Percentiles rank a stretch among this genome's conserved stretches.
phyloP scores from a whole-genome alignment of 1,139 yeast genomes.

The Hanseniaspora gamundiae region DNA sequence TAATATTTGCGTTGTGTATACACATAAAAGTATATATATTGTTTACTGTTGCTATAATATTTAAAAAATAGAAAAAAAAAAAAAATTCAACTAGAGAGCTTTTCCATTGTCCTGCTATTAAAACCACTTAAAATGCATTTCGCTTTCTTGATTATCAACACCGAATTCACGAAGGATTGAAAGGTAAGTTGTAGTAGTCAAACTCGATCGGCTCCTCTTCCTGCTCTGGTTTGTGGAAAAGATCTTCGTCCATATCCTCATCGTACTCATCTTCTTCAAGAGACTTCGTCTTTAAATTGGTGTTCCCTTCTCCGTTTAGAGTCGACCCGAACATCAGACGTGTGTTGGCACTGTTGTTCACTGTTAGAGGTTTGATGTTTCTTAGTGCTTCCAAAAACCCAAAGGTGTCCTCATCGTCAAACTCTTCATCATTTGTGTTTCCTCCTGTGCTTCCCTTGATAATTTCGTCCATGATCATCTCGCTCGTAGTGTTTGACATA shows the following conservation, averaged over 20 bases:
- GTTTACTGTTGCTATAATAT: too few species aligned
- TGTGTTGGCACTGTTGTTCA: slow-evolving; percentile 13
- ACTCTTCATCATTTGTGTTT: slow-evolving; percentile 24
- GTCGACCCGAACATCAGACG: slow-evolving; percentile 12
- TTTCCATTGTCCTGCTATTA: neutral
- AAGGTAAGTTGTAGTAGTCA: slow-evolving; percentile 8
- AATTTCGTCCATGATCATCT: slow-evolving; percentile 2
- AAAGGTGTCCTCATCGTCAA: slow-evolving; percentile 35
- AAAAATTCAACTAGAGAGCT: neutral
- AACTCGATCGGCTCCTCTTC: slow-evolving; percentile 15
- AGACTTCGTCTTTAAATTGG: too few species aligned
- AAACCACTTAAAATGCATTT: too few species aligned
- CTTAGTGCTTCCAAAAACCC: slow-evolving; percentile 68
- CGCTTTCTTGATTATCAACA: too few species aligned
- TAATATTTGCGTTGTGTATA: too few species aligned
- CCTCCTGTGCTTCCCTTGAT: slow-evolving; percentile 9
- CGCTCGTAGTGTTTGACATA: neutral
- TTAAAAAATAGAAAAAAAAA: neutral
- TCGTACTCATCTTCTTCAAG: neutral
- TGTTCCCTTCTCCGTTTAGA: too few species aligned
- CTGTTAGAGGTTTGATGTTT: slow-evolving; percentile 31
- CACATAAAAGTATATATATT: too few species aligned
- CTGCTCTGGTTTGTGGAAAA: slow-evolving; percentile 10
- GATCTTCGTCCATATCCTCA: slow-evolving; percentile 18
- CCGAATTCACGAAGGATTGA: slow-evolving; percentile 4